Conservation (phyloP, 306 rosid genomes). For the Vicia villosa region DNA sequence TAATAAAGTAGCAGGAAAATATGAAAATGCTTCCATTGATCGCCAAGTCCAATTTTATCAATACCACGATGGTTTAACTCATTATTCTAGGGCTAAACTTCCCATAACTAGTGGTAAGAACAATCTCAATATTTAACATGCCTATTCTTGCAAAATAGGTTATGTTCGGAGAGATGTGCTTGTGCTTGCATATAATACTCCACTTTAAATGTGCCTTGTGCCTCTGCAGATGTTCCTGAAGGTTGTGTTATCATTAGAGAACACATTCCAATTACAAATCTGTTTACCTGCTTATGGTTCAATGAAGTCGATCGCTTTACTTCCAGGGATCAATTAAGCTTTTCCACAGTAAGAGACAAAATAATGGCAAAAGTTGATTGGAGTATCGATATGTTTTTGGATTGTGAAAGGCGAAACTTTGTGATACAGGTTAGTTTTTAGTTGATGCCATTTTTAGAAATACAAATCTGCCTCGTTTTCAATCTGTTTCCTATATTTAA, state of each 20-base stretch:
- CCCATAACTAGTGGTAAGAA: slow-evolving; percentile 93
- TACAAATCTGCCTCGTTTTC: background rate
- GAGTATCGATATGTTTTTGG: slow-evolving; percentile 84
- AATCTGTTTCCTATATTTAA: background rate
- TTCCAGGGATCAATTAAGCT: slow-evolving; percentile 95
- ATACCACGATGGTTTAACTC: slow-evolving; percentile 74
- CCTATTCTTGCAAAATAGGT: slow-evolving; percentile 31
- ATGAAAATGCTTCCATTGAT: slow-evolving; percentile 80
- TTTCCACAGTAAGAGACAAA: slow-evolving; percentile 88
- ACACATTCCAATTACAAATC: slow-evolving; percentile 88
- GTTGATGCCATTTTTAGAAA: slow-evolving; percentile 14
- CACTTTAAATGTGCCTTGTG: slow-evolving; percentile 27
- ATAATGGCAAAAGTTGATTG: slow-evolving; percentile 74
- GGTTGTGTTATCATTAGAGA: slow-evolving; percentile 92
- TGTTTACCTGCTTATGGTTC: slow-evolving; percentile 97
- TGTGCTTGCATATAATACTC: slow-evolving; percentile 23
- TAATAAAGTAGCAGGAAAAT: slow-evolving; percentile 91
- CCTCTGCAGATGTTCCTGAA: slow-evolving; percentile 91
- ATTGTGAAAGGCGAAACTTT: slow-evolving; percentile 95
- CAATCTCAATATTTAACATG: slow-evolving; percentile 20
- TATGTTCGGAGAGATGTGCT: slow-evolving; percentile 18
- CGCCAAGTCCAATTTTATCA: slow-evolving; percentile 78
- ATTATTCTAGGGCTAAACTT: slow-evolving; percentile 77
- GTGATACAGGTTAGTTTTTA: slow-evolving; percentile 73
- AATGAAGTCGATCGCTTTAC: slow-evolving; percentile 97